phyloP scores from a whole-genome alignment of 352 stramenopile species.

The Phytophthora boehmeriae region DNA sequence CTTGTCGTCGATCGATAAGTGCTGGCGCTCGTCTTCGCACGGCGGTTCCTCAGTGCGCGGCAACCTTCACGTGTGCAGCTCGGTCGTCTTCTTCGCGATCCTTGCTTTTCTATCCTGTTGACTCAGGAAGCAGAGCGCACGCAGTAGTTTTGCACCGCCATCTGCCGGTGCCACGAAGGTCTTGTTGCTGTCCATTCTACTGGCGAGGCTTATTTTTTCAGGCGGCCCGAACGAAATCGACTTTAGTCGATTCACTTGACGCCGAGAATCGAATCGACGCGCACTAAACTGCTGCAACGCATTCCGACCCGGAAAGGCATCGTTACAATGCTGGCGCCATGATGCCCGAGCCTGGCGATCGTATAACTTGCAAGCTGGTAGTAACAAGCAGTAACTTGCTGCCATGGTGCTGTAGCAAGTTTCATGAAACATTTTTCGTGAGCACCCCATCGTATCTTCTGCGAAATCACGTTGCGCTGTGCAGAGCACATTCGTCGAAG shows the following conservation, averaged over 20 bases:
- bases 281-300: neutral
- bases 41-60: constrained; percentile 7
- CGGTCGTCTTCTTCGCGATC: constrained; percentile 37
- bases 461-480: too few relatives aligned
- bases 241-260: constrained; percentile 15
- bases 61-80: constrained; percentile 35
- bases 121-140: constrained; percentile 58
- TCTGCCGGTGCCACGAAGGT: constrained; percentile 30
- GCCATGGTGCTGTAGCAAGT: too few relatives aligned
- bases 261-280: neutral
- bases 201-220: constrained; percentile 1
- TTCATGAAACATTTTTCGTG: too few relatives aligned
- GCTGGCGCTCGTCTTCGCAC: constrained; percentile 13
- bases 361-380: too few relatives aligned
- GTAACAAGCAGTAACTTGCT: too few relatives aligned
- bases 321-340: too few relatives aligned
- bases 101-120: constrained; percentile 64
- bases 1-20: constrained; percentile 22
- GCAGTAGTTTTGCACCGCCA: constrained; percentile 48
- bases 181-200: constrained; percentile 12
- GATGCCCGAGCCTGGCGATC: too few relatives aligned
- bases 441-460: too few relatives aligned
- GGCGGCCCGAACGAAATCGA: constrained; percentile 27
- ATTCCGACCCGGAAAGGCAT: too few relatives aligned
- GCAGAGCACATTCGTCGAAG: too few relatives aligned